Evolutionary conservation across 352 stramenopile species (phyloP).

Genomic region (Globisporangium solare): DNA sequence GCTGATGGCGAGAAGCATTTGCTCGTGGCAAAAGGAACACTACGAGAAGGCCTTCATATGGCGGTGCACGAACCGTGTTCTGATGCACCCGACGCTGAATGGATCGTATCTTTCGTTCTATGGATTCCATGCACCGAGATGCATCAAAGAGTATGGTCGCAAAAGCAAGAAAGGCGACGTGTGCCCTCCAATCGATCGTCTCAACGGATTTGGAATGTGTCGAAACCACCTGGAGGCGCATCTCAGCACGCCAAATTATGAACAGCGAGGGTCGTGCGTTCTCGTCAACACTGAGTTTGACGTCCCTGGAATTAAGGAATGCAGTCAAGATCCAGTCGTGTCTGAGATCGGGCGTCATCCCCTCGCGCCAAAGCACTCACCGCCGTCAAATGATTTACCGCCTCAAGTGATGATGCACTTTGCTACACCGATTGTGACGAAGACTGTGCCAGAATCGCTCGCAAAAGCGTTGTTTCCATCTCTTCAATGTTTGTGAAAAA

Average conservation of each 20-base stretch:
- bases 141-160: slow-evolving; percentile 50
- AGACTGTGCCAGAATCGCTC: not conserved
- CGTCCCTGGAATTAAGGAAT: slow-evolving; percentile 55
- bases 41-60: slow-evolving; percentile 44
- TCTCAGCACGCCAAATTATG: slow-evolving; percentile 43
- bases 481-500: not conserved
- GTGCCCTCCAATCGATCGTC: slow-evolving; percentile 46
- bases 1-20: slow-evolving; percentile 29
- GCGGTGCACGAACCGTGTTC: slow-evolving; percentile 51
- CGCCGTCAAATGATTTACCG: slow-evolving; percentile 7
- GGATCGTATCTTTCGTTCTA: slow-evolving; percentile 58
- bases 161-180: slow-evolving; percentile 20
- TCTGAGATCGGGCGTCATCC: slow-evolving; percentile 27
- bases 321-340: slow-evolving; percentile 27
- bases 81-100: slow-evolving; percentile 52
- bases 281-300: slow-evolving; percentile 63
- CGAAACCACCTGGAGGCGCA: slow-evolving; percentile 67
- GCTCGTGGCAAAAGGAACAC: slow-evolving; percentile 58
- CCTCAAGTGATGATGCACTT: not conserved
- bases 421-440: too few relatives aligned
- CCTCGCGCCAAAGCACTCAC: slow-evolving; percentile 46
- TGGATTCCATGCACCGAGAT: slow-evolving; percentile 55
- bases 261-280: slow-evolving; percentile 33
- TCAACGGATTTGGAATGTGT: slow-evolving; percentile 64
- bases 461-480: not conserved